Evolutionary conservation across 2,329 filamentous ascomycete genomes (phyloP).

Genomic region (Capronia epimyces): DNA sequence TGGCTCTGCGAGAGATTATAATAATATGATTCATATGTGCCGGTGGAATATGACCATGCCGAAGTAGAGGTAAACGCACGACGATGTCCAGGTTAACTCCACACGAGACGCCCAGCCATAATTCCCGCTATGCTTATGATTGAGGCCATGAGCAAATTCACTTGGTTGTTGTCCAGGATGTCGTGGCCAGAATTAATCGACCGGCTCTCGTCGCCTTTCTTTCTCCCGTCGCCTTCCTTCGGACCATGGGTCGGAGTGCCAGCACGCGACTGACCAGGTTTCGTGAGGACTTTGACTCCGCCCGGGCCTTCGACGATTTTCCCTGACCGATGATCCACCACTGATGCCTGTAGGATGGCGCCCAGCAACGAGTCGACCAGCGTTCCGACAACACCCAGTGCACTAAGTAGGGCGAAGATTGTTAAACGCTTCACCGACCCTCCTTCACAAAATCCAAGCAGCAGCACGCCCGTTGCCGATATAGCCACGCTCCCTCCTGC

Average conservation of each 20-base stretch:
- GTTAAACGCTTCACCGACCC: conserved; percentile 37
- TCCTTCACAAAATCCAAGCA: conserved; percentile 50
- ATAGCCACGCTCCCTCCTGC: conserved; percentile 65
- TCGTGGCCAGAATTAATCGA: conserved; percentile 63
- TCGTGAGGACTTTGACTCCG: conserved; percentile 50
- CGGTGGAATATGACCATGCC: background rate
- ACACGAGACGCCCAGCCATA: conserved; percentile 42
- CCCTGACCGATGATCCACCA: conserved; percentile 74
- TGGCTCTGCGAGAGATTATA: background rate
- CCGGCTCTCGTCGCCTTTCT: conserved; percentile 48
- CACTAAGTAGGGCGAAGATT: conserved; percentile 50
- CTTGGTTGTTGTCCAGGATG: conserved; percentile 87
- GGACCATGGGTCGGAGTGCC: background rate
- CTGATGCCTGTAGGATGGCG: conserved; percentile 76
- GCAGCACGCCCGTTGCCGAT: conserved; percentile 60
- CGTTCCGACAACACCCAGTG: conserved; percentile 73
- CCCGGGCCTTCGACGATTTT: conserved; percentile 86
- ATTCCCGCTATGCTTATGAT: conserved; percentile 76
- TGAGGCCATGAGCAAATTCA: conserved; percentile 87
- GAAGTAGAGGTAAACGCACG: conserved; percentile 1
- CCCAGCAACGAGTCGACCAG: conserved; percentile 84
- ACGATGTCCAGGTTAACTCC: background rate
- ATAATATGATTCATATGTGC: background rate
- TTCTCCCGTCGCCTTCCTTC: conserved; percentile 29
- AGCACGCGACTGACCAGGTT: conserved; percentile 12